Evolutionary conservation across 2,329 filamentous ascomycete species (phyloP).

Genomic region (Neonectria punicea): DNA sequence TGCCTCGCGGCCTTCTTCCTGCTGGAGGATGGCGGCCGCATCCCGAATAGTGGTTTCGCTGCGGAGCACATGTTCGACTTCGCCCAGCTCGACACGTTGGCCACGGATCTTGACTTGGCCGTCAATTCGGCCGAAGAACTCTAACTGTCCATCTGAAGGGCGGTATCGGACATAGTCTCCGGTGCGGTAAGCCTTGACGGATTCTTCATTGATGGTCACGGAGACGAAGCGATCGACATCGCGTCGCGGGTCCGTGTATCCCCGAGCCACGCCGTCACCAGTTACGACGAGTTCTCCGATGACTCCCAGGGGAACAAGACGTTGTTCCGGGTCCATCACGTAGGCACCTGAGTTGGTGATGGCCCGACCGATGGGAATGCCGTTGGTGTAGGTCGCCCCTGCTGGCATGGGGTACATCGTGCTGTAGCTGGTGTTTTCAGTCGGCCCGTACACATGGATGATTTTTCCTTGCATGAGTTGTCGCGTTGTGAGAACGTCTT

Average conservation of each 20-base stretch:
- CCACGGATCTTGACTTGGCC: slow-evolving; percentile 36
- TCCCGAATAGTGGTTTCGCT: not conserved
- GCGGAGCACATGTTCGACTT: slow-evolving; percentile 27
- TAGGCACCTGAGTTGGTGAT: slow-evolving; percentile 36
- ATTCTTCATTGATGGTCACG: not conserved
- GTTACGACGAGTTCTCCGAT: slow-evolving; percentile 44
- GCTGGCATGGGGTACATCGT: slow-evolving; percentile 3
- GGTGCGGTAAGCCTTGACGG: slow-evolving; percentile 22
- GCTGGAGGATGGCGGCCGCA: not conserved
- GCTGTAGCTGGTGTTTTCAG: slow-evolving; percentile 29
- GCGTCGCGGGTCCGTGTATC: not conserved
- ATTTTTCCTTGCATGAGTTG: not conserved
- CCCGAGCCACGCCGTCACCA: slow-evolving; percentile 26
- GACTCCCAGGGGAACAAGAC: slow-evolving; percentile 39
- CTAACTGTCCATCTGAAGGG: slow-evolving; percentile 23
- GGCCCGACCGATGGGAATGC: slow-evolving; percentile 34
- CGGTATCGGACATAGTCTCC: slow-evolving; percentile 30
- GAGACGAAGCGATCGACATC: not conserved
- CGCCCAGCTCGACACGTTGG: slow-evolving; percentile 36
- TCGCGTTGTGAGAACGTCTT: slow-evolving; percentile 5
- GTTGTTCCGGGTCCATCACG: slow-evolving; percentile 38
- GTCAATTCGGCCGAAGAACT: slow-evolving; percentile 34
- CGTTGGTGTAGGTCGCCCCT: slow-evolving; percentile 15
- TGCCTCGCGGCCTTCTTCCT: not conserved
- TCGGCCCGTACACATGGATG: slow-evolving; percentile 31